These are phyloP conservation scores for Globisporangium parvum DNA, from an alignment of 352 stramenopile genomes.

Conservation along the genomic window DNA sequence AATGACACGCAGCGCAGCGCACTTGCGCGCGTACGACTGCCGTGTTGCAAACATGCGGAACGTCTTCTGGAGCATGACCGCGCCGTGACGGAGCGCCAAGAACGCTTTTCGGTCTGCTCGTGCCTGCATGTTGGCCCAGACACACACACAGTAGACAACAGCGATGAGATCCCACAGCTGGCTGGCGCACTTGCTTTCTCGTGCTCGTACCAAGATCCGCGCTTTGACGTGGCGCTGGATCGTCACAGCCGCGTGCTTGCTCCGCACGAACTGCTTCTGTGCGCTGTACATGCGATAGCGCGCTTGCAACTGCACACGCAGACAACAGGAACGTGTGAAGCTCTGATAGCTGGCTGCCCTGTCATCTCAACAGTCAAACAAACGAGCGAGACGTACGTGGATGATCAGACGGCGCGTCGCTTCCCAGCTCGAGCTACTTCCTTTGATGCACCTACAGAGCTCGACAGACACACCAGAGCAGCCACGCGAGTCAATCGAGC, in stretches of 20 bases:
- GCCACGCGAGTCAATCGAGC: background rate
- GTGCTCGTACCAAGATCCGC: slow-evolving; percentile 35
- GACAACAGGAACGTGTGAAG: background rate
- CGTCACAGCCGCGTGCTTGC: slow-evolving; percentile 26
- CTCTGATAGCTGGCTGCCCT: background rate
- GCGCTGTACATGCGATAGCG: slow-evolving; percentile 66
- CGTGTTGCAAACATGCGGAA: slow-evolving; percentile 30
- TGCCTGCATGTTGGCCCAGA: slow-evolving; percentile 13
- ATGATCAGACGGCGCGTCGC: slow-evolving; percentile 59
- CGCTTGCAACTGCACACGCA: slow-evolving; percentile 48
- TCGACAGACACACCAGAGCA: background rate
- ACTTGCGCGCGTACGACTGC: slow-evolving; percentile 22
- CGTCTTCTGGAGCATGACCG: slow-evolving; percentile 37
- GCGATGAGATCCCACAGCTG: background rate
- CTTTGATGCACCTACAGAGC: slow-evolving; percentile 36
- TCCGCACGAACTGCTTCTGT: slow-evolving; percentile 37
- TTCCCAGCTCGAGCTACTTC: slow-evolving; percentile 57
- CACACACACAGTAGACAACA: background rate
- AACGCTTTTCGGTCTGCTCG: slow-evolving; percentile 24
- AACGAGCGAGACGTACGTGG: slow-evolving; percentile 27
- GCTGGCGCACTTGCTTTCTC: background rate
- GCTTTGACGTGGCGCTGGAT: slow-evolving; percentile 56
- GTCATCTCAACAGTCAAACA: background rate
- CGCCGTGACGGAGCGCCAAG: slow-evolving; percentile 23
- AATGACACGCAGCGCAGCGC: slow-evolving; percentile 20